Percentiles rank a stretch among this genome's conserved stretches.
Evolutionary conservation across 768 basidiomycete genomes (phyloP).

Genomic region (Inosperma sp.): DNA sequence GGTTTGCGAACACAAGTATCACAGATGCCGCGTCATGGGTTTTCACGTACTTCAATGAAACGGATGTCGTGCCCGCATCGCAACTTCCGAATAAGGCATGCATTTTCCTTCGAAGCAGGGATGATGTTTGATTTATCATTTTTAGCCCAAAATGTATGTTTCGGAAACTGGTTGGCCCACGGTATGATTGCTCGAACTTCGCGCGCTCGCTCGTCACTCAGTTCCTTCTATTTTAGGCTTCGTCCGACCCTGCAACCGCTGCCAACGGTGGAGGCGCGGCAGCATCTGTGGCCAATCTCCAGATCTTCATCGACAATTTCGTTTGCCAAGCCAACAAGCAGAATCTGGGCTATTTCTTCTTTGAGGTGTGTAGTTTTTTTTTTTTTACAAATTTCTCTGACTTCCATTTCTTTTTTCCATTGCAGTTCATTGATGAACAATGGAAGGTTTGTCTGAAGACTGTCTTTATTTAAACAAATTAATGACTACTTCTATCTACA

Average conservation of each 20-base stretch:
- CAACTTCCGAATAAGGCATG: constrained; percentile 53
- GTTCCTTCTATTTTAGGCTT: constrained; percentile 35
- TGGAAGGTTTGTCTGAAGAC: constrained; percentile 51
- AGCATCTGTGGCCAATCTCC: constrained; percentile 59
- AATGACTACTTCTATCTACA: constrained; percentile 18
- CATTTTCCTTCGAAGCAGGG: neutral
- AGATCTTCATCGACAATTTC: constrained; percentile 78
- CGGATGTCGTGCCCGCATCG: constrained; percentile 57
- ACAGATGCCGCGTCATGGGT: constrained; percentile 82
- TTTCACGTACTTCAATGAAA: constrained; percentile 64
- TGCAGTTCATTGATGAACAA: constrained; percentile 62
- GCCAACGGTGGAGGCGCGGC: constrained; percentile 59
- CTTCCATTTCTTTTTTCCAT: neutral
- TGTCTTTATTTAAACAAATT: neutral
- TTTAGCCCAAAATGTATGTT: constrained; percentile 72
- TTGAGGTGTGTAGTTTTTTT: constrained; percentile 31
- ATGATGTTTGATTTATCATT: constrained; percentile 2
- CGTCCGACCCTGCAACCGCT: constrained; percentile 49
- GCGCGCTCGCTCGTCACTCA: neutral
- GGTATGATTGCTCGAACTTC: constrained; percentile 34
- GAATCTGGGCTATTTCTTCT: constrained; percentile 81
- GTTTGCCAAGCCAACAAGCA: constrained; percentile 84
- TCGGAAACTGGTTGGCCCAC: constrained; percentile 88
- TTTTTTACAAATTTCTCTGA: neutral
- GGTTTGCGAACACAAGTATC: constrained; percentile 80